These are phyloP conservation scores for Trametes punicea DNA, from an alignment of 768 basidiomycete species.

Conservation along the genomic window DNA sequence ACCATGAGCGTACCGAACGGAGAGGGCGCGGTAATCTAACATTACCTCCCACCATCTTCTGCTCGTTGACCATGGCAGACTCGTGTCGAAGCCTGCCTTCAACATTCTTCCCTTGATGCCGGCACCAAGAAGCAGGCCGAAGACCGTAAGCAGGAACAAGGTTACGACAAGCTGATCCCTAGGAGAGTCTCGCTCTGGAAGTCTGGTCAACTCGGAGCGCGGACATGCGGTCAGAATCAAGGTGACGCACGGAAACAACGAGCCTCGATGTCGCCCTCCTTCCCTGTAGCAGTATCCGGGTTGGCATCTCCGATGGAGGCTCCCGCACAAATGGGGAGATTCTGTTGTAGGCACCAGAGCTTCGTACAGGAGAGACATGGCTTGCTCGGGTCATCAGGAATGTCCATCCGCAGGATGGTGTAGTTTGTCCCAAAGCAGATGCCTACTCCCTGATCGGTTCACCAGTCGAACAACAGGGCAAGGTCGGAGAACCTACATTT, in stretches of 20 bases:
- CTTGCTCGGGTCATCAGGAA: slow-evolving; percentile 81
- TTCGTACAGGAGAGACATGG: slow-evolving; percentile 93
- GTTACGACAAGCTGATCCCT: slow-evolving; percentile 92
- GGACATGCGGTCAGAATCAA: slow-evolving; percentile 11
- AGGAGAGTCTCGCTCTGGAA: slow-evolving; percentile 88
- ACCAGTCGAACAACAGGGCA: not conserved
- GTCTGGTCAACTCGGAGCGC: slow-evolving; percentile 7
- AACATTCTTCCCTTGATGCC: slow-evolving; percentile 81
- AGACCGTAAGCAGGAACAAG: slow-evolving; percentile 82
- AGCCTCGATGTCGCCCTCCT: slow-evolving; percentile 94
- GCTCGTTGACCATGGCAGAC: slow-evolving; percentile 59
- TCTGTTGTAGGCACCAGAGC: slow-evolving; percentile 93
- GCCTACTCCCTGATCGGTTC: slow-evolving; percentile 45
- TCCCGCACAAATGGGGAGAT: slow-evolving; percentile 77
- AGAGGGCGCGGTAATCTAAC: not conserved
- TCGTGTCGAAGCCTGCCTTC: slow-evolving; percentile 68
- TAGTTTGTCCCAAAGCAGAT: slow-evolving; percentile 90
- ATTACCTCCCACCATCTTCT: slow-evolving; percentile 82
- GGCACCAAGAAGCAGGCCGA: slow-evolving; percentile 80
- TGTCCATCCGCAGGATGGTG: slow-evolving; percentile 75
- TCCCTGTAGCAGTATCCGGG: slow-evolving; percentile 90
- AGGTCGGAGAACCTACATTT: slow-evolving; percentile 56
- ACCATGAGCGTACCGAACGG: slow-evolving; percentile 18
- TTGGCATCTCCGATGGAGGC: slow-evolving; percentile 83
- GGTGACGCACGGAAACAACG: slow-evolving; percentile 84